Evolutionary conservation across 441 rosid genomes (phyloP).

Genomic region (Pelargonium citronellum): DNA sequence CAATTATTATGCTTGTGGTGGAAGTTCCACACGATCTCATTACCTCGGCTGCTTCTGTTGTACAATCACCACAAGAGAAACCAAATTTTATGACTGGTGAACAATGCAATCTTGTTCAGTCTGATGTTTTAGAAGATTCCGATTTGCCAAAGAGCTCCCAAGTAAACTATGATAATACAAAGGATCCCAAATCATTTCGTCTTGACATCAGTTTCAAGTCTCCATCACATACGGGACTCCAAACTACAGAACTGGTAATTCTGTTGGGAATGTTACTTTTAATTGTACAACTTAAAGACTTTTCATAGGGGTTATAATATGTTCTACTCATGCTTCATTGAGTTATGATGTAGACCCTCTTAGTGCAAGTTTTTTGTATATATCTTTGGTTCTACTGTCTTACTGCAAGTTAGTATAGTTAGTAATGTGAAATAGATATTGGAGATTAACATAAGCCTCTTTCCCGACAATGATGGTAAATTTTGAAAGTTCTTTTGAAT

Average conservation of each 20-base stretch:
- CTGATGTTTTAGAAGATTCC: slow-evolving; percentile 53
- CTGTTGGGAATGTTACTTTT: slow-evolving; percentile 9
- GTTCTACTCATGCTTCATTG: background rate
- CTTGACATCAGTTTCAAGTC: slow-evolving; percentile 94
- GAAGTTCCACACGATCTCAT: slow-evolving; percentile 87
- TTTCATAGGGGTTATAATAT: background rate
- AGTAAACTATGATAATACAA: slow-evolving; percentile 30
- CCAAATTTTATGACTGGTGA: slow-evolving; percentile 36
- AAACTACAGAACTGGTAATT: slow-evolving; percentile 85
- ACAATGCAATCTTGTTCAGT: slow-evolving; percentile 35
- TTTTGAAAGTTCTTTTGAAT: background rate
- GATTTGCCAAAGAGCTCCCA: slow-evolving; percentile 40
- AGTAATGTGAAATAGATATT: background rate
- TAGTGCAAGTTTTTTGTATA: background rate
- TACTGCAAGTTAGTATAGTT: background rate
- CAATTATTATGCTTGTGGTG: slow-evolving; percentile 91
- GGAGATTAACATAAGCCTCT: background rate
- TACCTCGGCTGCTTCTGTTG: slow-evolving; percentile 44
- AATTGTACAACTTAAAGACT: background rate
- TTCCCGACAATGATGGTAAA: background rate
- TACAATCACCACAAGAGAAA: slow-evolving; percentile 61
- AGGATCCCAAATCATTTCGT: slow-evolving; percentile 64
- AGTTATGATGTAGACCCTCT: background rate
- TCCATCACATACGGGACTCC: slow-evolving; percentile 90
- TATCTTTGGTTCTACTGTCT: background rate